These are phyloP conservation scores for Cladophialophora exuberans DNA, from an alignment of 2,329 filamentous ascomycete genomes.

Conservation along the genomic window DNA sequence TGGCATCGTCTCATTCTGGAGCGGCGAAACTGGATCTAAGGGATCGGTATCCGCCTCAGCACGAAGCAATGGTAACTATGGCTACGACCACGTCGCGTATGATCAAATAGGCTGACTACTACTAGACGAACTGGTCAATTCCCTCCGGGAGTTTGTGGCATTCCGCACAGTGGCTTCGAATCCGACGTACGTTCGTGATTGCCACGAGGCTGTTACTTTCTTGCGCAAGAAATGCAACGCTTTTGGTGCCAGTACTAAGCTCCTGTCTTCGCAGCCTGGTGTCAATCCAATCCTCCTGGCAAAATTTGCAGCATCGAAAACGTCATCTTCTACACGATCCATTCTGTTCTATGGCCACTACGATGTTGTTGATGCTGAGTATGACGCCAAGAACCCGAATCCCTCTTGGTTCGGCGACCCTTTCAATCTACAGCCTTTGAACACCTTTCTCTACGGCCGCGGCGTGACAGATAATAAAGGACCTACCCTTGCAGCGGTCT, in stretches of 20 bases:
- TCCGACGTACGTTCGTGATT: constrained; percentile 85
- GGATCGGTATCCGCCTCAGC: constrained; percentile 34
- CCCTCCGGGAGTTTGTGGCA: constrained; percentile 81
- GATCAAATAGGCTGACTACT: not conserved
- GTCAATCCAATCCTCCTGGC: constrained; percentile 94
- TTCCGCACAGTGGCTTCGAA: constrained; percentile 91
- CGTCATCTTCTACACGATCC: constrained; percentile 62
- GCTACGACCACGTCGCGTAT: not conserved
- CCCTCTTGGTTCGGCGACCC: constrained; percentile 81
- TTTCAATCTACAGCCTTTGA: constrained; percentile 84
- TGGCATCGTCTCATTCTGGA: constrained; percentile 85
- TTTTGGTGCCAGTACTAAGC: constrained; percentile 84
- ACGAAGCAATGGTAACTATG: constrained; percentile 59
- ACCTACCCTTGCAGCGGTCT: constrained; percentile 89
- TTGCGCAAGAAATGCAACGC: constrained; percentile 89
- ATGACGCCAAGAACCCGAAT: constrained; percentile 14
- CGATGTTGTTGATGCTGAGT: constrained; percentile 88
- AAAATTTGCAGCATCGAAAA: constrained; percentile 66
- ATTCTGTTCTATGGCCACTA: constrained; percentile 98
- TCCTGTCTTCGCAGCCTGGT: constrained; percentile 78
- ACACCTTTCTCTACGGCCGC: constrained; percentile 91
- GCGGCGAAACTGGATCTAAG: constrained; percentile 57
- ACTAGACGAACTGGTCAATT: constrained; percentile 65
- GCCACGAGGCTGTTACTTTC: constrained; percentile 87
- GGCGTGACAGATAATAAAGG: constrained; percentile 99